Base-by-base conservation (phyloP, 2,329 filamentous ascomycete species). In the Bisporella sp. region DNA sequence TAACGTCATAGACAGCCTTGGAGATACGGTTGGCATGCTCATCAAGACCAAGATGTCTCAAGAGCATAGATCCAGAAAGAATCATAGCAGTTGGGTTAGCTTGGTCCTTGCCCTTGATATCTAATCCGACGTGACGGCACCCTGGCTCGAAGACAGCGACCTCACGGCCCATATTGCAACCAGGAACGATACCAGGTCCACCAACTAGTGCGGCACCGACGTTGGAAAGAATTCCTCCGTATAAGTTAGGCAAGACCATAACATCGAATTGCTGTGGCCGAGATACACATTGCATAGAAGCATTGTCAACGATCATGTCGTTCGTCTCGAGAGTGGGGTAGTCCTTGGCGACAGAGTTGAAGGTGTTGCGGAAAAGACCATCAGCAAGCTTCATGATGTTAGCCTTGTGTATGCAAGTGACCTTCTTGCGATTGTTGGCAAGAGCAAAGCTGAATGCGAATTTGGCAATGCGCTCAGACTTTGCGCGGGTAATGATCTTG, bases 311-410 rank as follows among this genome's bases (percentile, higher is more conserved):
- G 72, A 99, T 99, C 92, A 99, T 96, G 76, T 99, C 93, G 78
- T 95, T 95, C 69, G 85, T 86, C 78, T 96, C 88, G 63, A 99
- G 80, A 57, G 89, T 95, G 54, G 93, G 92, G 77, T 93, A 99
- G 71, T 96, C 89, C 77, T 95, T 87, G 60, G 90, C 88, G 62
- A 93, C 84, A 66, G 84, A 80, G 78, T 95, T 89, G 81, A 97
- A 95, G 62, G 93, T 97, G 76, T 85, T 92, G 71, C 93, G 87
- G 89, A 99, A 99, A 51, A 99, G 87, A 73, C 93, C 93, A 64
- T 99, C 93, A 70, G 91, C 92, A 53, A 99, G 81, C 82, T 99
- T 99, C 93, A 99, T 99, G 78, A 99, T 99, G 81, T 99, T 99
- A 75, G 93, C 93, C 82, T 99, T 99, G 86, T 99, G 93, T 69